Percentiles rank a stretch among this genome's conserved stretches.
These are phyloP conservation scores for Excoecaria agallocha DNA, from an alignment of 345 rosid genomes.

Conservation along the genomic window DNA sequence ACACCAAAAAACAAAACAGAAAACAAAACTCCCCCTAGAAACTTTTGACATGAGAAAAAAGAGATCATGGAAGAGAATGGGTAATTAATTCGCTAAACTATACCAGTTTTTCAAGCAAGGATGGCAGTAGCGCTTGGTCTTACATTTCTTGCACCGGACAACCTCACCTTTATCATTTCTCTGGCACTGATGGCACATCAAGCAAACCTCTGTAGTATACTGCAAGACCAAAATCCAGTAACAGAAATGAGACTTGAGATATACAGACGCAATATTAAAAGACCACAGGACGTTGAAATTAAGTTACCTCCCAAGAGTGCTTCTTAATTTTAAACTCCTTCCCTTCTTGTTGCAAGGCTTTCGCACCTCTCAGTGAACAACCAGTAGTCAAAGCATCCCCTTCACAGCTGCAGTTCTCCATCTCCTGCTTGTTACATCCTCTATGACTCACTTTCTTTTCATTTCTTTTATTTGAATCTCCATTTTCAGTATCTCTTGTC, in stretches of 20 bases:
- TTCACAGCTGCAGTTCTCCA: neutral
- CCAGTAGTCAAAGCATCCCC: neutral
- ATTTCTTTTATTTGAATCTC: neutral
- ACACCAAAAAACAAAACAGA: too few species aligned
- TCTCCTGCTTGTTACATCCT: neutral
- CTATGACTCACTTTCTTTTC: neutral
- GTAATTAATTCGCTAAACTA: neutral
- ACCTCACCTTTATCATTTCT: constrained; percentile 48
- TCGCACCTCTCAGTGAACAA: neutral
- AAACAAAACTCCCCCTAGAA: neutral
- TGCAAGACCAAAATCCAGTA: constrained; percentile 6
- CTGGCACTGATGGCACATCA: constrained; percentile 69
- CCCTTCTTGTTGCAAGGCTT: neutral
- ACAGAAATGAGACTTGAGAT: neutral
- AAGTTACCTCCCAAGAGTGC: neutral
- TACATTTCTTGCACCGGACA: constrained; percentile 46
- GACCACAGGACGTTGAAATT: neutral
- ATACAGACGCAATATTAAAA: neutral
- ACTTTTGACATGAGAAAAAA: neutral
- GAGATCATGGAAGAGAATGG: neutral
- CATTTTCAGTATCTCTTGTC: neutral
- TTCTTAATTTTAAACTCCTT: neutral
- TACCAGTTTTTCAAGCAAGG: constrained; percentile 49
- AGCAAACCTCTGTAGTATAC: constrained; percentile 19
- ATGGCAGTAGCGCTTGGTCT: constrained; percentile 47